Evolutionary conservation across 2,329 filamentous ascomycete genomes (phyloP).

Genomic region (Xylaria sp.): DNA sequence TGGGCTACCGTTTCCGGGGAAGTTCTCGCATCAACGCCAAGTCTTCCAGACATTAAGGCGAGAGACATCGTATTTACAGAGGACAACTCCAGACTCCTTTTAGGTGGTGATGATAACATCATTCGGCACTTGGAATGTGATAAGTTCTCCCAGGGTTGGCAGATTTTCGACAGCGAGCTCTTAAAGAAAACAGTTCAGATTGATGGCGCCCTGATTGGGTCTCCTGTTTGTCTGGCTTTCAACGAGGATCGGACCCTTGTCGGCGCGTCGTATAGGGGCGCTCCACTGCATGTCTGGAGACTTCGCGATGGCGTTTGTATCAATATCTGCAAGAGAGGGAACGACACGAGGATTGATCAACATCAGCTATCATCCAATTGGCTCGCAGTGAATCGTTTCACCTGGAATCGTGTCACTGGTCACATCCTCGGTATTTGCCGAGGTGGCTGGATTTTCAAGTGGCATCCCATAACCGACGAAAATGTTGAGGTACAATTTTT

Average conservation of each 20-base stretch:
- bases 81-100: not conserved
- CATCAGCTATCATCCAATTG: conserved; percentile 17
- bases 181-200: conserved; percentile 11
- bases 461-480: conserved; percentile 33
- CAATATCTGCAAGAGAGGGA: conserved; percentile 23
- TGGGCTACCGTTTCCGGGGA: conserved; percentile 29
- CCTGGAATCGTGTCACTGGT: conserved; percentile 41
- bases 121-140: conserved; percentile 1
- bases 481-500: conserved; percentile 34
- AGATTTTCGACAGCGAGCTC: not conserved
- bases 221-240: conserved; percentile 18
- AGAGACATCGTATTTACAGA: not conserved
- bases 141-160: conserved; percentile 5
- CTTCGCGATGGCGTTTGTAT: conserved; percentile 18
- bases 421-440: conserved; percentile 43
- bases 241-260: conserved; percentile 14
- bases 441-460: conserved; percentile 45
- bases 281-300: conserved; percentile 19
- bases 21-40: conserved; percentile 9
- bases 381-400: conserved; percentile 19
- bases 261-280: conserved; percentile 19
- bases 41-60: conserved; percentile 10
- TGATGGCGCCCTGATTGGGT: not conserved
- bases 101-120: conserved; percentile 18
- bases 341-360: too few species aligned